These are phyloP conservation scores for Beauveria brongniartii DNA, from an alignment of 2,329 filamentous ascomycete species.

Conservation along the genomic window DNA sequence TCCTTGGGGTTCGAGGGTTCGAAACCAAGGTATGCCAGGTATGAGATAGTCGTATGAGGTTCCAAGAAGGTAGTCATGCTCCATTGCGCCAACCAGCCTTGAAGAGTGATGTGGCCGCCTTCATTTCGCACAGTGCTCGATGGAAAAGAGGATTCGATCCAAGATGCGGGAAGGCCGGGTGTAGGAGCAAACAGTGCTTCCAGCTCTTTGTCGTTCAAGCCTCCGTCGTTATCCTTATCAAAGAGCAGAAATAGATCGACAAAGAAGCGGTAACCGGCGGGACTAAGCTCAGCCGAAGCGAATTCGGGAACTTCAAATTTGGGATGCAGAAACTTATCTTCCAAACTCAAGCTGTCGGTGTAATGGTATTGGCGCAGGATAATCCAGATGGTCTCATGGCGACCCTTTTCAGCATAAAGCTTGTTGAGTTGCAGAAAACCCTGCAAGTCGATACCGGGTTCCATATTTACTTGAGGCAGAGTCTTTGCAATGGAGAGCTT, in stretches of 20 bases:
- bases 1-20: constrained; percentile 71
- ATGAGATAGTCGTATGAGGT: constrained; percentile 89
- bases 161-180: constrained; percentile 77
- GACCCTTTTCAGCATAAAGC: constrained; percentile 92
- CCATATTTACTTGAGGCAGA: constrained; percentile 52
- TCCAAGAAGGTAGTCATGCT: constrained; percentile 99
- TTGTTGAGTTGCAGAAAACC: constrained; percentile 91
- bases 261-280: constrained; percentile 92
- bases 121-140: constrained; percentile 93
- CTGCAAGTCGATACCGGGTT: constrained; percentile 67
- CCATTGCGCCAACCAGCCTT: constrained; percentile 98
- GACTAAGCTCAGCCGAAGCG: constrained; percentile 87
- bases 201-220: constrained; percentile 78
- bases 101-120: constrained; percentile 86
- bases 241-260: constrained; percentile 92
- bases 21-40: constrained; percentile 92
- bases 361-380: constrained; percentile 93
- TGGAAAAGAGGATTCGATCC: constrained; percentile 83
- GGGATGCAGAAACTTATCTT: constrained; percentile 84
- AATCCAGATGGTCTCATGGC: constrained; percentile 97
- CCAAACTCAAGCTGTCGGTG: constrained; percentile 86
- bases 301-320: constrained; percentile 91
- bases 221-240: constrained; percentile 96
- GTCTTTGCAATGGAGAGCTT: constrained; percentile 74
- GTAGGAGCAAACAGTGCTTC: constrained; percentile 85